Evolutionary conservation across 331 rosid genomes (phyloP), one percentile per base, ranked within the genome.

Genomic region (Phaseolus coccineus): DNA sequence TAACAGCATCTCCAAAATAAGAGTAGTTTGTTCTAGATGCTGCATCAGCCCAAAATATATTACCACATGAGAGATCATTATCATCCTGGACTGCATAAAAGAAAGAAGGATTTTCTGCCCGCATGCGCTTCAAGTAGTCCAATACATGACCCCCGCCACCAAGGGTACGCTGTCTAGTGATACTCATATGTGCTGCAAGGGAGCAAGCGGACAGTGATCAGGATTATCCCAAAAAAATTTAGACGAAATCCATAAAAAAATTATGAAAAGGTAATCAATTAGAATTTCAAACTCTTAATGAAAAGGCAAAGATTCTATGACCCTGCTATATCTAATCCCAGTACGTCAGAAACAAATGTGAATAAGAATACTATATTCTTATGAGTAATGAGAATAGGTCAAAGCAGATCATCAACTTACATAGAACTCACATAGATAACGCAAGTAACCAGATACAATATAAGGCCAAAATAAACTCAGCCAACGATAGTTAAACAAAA

Each of bases 61-160:
- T 94, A 27, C 93, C 94, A 64, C 82, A 74, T 1, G 83, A 19
- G n/a, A 85, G 90, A 82, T 82, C 94, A 62, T 69, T 84, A 53
- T 90, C 94, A 66, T 79, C 63, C 87, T 94, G 98, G 65, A 94
- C 82, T 19, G 94, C 91, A 82, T 82, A 92, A 73, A 65, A 89
- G 91, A 92, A 92, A 73, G 89, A 84, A 79, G 91, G 91, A 88
- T 87, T 89, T 83, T 92, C 98, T 52, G 93, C 92, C 67, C 89
- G 94, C 96, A 88, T 89, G 84, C 97, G 93, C 86, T 87, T 92
- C 81, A 94, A 84, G 82, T 94, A 88, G 78, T 92, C 97, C 81
- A 94, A 58, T 12, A 94, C 84, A 80, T 88, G 93, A 65, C 81
- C 82, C 90, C 93, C 96, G 2, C 89, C 89, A 56, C 88, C 89